Evolutionary conservation across 768 basidiomycete genomes (phyloP), one percentile per base, ranked within the genome.

Genomic region (Rhodotorula babjevae): DNA sequence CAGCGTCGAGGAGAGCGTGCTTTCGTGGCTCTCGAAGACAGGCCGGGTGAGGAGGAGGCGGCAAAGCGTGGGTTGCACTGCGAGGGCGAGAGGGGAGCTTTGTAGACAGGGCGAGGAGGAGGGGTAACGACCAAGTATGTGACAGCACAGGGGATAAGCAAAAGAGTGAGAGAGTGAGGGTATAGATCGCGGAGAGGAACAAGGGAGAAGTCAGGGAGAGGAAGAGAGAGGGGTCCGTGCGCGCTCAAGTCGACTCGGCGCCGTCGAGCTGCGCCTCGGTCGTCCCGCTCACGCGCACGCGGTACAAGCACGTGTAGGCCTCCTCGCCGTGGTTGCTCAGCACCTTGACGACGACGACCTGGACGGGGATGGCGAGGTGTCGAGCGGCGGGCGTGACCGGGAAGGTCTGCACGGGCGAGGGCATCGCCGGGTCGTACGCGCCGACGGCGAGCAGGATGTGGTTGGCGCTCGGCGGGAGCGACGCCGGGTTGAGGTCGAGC

Each of bases 271-370:
- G 65, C 29, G 57, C n/a, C 50, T 65, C 69, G 42, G 69, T 70
- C 42, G 55, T 49, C 1, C 76, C 76, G 42, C 69, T 68, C 29
- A 78, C 73, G 31, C 78, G 58, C 10, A 78, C 67, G 12, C 78
- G 73, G 61, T 78, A 98, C 52, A 98, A 81, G 81, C 95, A 98
- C 0, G 94, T 96, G 79, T 86, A 91, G 68, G 89, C 87, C 12
- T 85, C 84, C 81, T 84, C 84, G 55, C 94, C 95, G 89, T 93
- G 97, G 79, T 97, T 98, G 79, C 84, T 89, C 81, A 87, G 84
- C 76, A 98, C 84, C 73, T 86, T 83, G 79, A 96, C 83, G 71
- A 89, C 87, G 40, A 97, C 90, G 64, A 95, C 83, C 3, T 91
- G 91, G 77, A 95, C 89, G 80, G 93, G 92, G 55, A 96, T 82